Evolutionary conservation across 129 eudicot species (phyloP), one percentile per base, ranked within the genome.

Genomic region (Gnaphalium uliginosum): DNA sequence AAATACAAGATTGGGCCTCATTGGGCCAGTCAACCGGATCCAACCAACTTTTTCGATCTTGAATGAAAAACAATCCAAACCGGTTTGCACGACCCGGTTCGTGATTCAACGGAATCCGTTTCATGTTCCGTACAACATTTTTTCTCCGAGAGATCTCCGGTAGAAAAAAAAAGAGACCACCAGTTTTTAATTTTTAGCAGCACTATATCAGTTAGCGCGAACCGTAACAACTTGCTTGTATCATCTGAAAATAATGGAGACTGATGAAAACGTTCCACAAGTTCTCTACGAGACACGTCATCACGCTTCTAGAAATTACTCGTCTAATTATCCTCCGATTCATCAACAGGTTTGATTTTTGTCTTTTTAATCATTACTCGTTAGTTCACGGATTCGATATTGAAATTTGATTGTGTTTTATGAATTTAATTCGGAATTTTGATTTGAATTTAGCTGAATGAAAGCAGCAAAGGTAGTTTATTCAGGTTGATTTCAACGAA

Each of bases 301-400:
- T 69, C 98, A 92, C 69, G 91, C 92, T 81, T 86, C 94, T 17
- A 72, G 86, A 78, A 89, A 86, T 72, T 86, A 79, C 83, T 77
- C 85, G 25, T 74, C 86, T 35, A 89, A 82, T 84, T 90, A 90
- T 69, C 94, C 96, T 56, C 93, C 93, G 51, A 9, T 62, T 19
- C 84, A 81, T 53, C 91, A 78, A 9, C 88, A 86, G 93, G 97
- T 89, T 33, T 64, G 22, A 18, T 71, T 54, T 21, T 48, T 66
- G 65, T 11, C 3, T 22, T 10, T 29, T 22, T 26, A 33, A 69
- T 71, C 57, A 24, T 22, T n/a, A 9, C 41, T 61, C 10, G 37
- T 48, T 41, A 61, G 24, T 61, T 78, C 65, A 43, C 41, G 35
- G 39, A 37, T 54, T 65, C 53, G 66, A 54, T 11, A 43, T 43